Percentiles rank a stretch among this genome's conserved stretches.
phyloP scores from a whole-genome alignment of 2,329 filamentous ascomycete genomes.

The Paraphoma sp. region DNA sequence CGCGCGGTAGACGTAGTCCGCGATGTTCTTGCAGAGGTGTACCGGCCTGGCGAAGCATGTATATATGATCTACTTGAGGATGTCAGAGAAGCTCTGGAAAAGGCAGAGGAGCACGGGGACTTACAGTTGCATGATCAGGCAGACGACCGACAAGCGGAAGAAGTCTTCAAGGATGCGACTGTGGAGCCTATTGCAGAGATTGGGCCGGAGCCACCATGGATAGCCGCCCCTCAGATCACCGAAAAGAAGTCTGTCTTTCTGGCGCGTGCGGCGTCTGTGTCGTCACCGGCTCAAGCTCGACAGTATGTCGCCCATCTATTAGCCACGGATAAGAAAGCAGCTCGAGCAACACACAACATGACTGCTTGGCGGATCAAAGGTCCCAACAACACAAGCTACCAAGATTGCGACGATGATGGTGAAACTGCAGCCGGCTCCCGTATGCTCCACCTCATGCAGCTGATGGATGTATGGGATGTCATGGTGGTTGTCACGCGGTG shows the following conservation, averaged over 20 bases:
- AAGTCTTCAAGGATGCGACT: background rate
- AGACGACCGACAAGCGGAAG: conserved; percentile 11
- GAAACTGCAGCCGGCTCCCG: conserved; percentile 90
- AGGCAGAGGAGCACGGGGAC: conserved; percentile 48
- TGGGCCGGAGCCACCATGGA: conserved; percentile 68
- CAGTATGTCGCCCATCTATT: conserved; percentile 77
- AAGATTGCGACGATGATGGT: conserved; percentile 96
- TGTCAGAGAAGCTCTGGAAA: conserved; percentile 57
- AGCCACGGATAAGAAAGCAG: conserved; percentile 80
- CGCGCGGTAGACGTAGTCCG: conserved; percentile 73
- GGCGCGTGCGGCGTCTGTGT: conserved; percentile 75
- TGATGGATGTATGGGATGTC: conserved; percentile 92
- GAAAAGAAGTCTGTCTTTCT: conserved; percentile 91
- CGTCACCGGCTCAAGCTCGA: conserved; percentile 73
- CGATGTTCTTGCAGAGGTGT: conserved; percentile 71
- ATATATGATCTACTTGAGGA: conserved; percentile 89
- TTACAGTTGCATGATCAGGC: conserved; percentile 32
- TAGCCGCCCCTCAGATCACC: conserved; percentile 72
- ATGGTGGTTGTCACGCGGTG: conserved; percentile 93
- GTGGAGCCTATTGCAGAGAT: conserved; percentile 25
- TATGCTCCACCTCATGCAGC: conserved; percentile 86
- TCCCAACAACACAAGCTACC: conserved; percentile 64
- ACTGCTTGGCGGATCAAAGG: conserved; percentile 87
- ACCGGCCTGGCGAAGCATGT: conserved; percentile 77
- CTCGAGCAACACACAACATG: conserved; percentile 93